These are phyloP conservation scores for Ceratocystis lukuohia DNA, from an alignment of 2,329 filamentous ascomycete genomes.

Conservation along the genomic window DNA sequence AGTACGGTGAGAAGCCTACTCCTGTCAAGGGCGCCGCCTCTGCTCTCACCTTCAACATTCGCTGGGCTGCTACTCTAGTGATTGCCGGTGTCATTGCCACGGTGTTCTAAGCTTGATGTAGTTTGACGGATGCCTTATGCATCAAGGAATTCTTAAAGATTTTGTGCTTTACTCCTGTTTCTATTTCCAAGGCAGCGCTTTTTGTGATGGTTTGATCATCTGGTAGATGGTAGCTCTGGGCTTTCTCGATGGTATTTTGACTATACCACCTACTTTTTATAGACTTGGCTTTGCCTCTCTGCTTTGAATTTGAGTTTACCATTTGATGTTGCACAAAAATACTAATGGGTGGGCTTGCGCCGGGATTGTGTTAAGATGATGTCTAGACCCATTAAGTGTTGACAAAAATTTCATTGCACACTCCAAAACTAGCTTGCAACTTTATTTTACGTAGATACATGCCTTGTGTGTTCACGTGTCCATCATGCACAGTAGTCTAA, in stretches of 20 bases:
- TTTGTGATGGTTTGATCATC: constrained; percentile 7
- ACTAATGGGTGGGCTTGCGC: background rate
- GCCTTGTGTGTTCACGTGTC: no score
- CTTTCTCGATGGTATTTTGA: background rate
- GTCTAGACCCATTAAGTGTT: background rate
- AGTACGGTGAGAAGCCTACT: constrained; percentile 18
- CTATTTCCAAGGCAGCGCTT: background rate
- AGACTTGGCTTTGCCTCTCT: background rate
- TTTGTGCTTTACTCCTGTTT: constrained; percentile 11
- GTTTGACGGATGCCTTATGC: constrained; percentile 4
- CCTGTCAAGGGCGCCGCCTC: constrained; percentile 16
- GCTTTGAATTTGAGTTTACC: constrained; percentile 1
- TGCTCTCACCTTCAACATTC: constrained; percentile 12
- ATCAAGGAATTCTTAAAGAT: constrained; percentile 9
- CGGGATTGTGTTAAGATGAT: background rate
- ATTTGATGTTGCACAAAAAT: background rate
- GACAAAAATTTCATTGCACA: no score
- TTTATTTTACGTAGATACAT: no score
- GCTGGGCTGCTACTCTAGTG: constrained; percentile 16
- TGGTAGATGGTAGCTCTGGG: background rate
- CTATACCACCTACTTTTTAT: background rate
- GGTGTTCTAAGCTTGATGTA: constrained; percentile 15
- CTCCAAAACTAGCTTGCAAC: no score
- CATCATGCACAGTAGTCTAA: background rate
- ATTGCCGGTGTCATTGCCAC: constrained; percentile 16